Evolutionary conservation across 202 grass and related monocot genomes (phyloP).

Genomic region (Panicum hallii): DNA sequence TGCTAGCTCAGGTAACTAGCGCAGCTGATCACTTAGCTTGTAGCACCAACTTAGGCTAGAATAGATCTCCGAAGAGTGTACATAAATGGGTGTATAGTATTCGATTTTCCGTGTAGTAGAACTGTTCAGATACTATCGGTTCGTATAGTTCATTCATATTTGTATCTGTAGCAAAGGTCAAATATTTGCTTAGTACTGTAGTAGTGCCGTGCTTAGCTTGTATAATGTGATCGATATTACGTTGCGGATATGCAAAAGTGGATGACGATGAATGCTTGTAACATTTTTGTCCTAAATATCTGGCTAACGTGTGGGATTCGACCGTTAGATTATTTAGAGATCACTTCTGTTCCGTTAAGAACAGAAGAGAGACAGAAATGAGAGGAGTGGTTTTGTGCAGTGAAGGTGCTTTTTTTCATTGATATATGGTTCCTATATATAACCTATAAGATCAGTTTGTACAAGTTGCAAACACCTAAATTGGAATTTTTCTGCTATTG

Average conservation of each 20-base stretch:
- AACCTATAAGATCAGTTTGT: no score
- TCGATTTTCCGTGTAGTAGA: background rate
- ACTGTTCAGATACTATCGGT: background rate
- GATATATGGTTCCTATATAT: no score
- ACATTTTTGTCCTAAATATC: background rate
- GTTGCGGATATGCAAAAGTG: background rate
- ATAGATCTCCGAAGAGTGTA: slow-evolving; percentile 10
- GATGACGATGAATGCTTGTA: background rate
- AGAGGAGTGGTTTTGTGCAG: no score
- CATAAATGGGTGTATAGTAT: slow-evolving; percentile 7
- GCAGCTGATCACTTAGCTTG: slow-evolving; percentile 19
- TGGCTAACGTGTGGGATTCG: background rate
- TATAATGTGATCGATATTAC: background rate
- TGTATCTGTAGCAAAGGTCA: background rate
- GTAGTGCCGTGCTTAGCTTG: background rate
- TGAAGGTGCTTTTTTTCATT: no score
- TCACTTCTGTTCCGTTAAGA: no score
- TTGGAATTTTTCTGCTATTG: no score
- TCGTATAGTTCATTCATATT: background rate
- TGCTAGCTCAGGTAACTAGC: background rate
- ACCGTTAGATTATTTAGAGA: no score
- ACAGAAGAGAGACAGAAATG: no score
- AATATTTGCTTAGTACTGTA: background rate
- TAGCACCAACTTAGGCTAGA: slow-evolving; percentile 19
- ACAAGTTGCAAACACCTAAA: no score